These are phyloP conservation scores for Amanita pseudoporphyria DNA, from an alignment of 768 basidiomycete genomes.

Conservation along the genomic window DNA sequence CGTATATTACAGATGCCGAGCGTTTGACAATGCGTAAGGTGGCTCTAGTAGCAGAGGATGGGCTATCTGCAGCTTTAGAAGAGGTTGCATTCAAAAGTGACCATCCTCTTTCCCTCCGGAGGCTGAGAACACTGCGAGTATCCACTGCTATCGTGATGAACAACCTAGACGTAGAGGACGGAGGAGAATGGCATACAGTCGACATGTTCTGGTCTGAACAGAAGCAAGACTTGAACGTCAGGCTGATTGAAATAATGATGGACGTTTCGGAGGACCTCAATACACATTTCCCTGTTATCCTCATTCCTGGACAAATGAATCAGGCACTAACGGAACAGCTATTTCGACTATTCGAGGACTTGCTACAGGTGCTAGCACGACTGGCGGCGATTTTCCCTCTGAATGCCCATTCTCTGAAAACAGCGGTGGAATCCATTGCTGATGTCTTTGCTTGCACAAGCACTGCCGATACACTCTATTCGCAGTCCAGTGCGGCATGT, in stretches of 20 bases:
- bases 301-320: conserved; percentile 24
- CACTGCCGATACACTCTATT: conserved; percentile 30
- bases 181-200: conserved; percentile 46
- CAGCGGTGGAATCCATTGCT: conserved; percentile 32
- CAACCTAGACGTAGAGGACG: conserved; percentile 39
- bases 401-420: conserved; percentile 38
- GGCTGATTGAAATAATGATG: conserved; percentile 42
- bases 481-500: conserved; percentile 28
- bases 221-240: conserved; percentile 44
- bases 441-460: conserved; percentile 51
- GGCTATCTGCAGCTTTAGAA: conserved; percentile 51
- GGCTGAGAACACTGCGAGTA: conserved; percentile 52
- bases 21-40: conserved; percentile 47
- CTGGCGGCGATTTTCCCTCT: conserved; percentile 40
- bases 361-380: conserved; percentile 39
- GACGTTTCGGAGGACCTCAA: conserved; percentile 45
- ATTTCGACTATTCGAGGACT: conserved; percentile 43
- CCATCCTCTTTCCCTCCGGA: conserved; percentile 40
- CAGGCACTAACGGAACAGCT: conserved; percentile 41
- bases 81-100: conserved; percentile 43
- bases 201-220: conserved; percentile 54
- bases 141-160: conserved; percentile 47
- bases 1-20: conserved; percentile 53
- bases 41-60: conserved; percentile 61
- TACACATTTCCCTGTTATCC: conserved; percentile 36